Base-by-base conservation (phyloP, 306 rosid species). In the Vigna reflexopilosa region DNA sequence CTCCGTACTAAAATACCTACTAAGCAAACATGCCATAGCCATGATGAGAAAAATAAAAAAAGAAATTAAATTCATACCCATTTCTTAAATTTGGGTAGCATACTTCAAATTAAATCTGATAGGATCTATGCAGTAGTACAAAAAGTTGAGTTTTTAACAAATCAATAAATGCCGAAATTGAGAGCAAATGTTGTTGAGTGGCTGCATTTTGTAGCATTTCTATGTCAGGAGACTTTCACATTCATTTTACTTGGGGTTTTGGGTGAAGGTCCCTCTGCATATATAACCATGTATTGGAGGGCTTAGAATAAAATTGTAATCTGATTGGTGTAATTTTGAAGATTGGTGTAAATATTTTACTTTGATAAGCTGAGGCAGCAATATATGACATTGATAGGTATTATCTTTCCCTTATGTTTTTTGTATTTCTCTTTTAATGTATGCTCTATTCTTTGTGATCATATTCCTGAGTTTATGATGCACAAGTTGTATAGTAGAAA, bases 401-500 rank as follows among this genome's bases (percentile, higher is more conserved):
- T 51, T 51, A 28, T 54, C 17, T 30, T 67, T 50, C 15, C n/a
- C 65, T 78, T 70, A 19, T n/a, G 44, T 32, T 45, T 55, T 9
- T 34, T 56, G 44, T 78, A 63, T 57, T 78, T 28, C 15, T 50
- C 68, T 15, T 45, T 51, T 61, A 30, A 71, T 56, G 24, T 32
- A 13, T 44, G 61, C 16, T 4, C 22, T 71, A 17, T 65, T 45
- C 67, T 65, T 19, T 22, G 24, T 75, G 81, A 57, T 47, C 73
- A 42, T 44, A 32, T 69, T 72, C 67, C 22, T 9, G 6, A 76
- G 55, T 30, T 45, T 11, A 19, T 28, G 62, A 28, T 19, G 19
- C 63, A 42, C 67, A 67, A 71, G 74, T 68, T 79, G 36, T 72
- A 67, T 49, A 67, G 83, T 47, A 67, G 36, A 66, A 69, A 36